Evolutionary conservation across 176 grass and related monocot genomes (phyloP).

Genomic region (Pontederia crassipes): DNA sequence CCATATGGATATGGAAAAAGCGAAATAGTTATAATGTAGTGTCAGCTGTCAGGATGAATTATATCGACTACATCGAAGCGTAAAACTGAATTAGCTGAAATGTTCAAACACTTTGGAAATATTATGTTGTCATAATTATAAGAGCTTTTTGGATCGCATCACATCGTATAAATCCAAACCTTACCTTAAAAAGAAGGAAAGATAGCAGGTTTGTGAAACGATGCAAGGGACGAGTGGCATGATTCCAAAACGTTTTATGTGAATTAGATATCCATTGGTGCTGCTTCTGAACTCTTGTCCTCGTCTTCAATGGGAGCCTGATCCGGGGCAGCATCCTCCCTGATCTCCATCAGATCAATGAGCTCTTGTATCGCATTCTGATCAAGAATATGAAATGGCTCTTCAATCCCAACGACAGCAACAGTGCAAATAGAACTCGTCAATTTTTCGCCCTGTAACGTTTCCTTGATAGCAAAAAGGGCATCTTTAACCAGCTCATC

Average conservation of each 20-base stretch:
- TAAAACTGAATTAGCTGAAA: too few relatives aligned
- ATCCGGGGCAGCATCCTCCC: slow-evolving; percentile 20
- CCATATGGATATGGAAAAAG: too few relatives aligned
- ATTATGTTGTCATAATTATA: too few relatives aligned
- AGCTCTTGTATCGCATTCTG: slow-evolving; percentile 55
- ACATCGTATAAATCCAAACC: too few relatives aligned
- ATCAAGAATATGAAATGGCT: slow-evolving; percentile 68
- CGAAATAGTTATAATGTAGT: too few relatives aligned
- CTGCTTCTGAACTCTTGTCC: slow-evolving; percentile 33
- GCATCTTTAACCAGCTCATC: slow-evolving; percentile 87
- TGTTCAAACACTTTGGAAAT: too few relatives aligned
- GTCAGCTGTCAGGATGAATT: too few relatives aligned
- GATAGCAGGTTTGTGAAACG: too few relatives aligned
- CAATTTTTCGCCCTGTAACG: slow-evolving; percentile 84
- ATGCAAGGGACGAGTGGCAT: too few relatives aligned
- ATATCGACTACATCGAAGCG: too few relatives aligned
- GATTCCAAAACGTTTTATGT: neutral
- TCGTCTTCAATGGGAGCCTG: slow-evolving; percentile 45
- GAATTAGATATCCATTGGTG: slow-evolving; percentile 68
- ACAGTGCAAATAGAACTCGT: slow-evolving; percentile 71
- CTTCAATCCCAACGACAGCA: slow-evolving; percentile 53
- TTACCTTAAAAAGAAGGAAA: too few relatives aligned
- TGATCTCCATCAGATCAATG: slow-evolving; percentile 74
- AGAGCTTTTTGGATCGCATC: too few relatives aligned
- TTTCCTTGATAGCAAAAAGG: slow-evolving; percentile 86